phyloP scores from a whole-genome alignment of 805 yeast genomes.

The Wickerhamiella galacta region DNA sequence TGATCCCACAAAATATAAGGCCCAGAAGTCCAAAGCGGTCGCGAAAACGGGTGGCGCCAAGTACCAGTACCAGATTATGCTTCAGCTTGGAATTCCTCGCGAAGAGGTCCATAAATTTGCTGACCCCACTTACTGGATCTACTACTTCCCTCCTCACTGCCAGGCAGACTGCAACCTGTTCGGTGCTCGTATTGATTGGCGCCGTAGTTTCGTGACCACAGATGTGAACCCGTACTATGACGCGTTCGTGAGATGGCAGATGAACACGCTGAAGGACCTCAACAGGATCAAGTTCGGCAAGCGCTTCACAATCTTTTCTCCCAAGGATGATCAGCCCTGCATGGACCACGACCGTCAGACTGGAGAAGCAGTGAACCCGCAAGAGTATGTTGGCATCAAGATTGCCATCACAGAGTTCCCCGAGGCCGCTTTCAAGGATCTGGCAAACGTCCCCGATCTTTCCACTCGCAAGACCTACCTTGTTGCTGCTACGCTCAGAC shows the following conservation, averaged over 20 bases:
- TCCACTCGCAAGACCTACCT: conserved; percentile 51
- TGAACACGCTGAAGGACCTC: conserved; percentile 64
- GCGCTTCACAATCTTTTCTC: conserved; percentile 92
- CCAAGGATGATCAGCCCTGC: conserved; percentile 97
- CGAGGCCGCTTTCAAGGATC: conserved; percentile 33
- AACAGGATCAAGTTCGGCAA: conserved; percentile 96
- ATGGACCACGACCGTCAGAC: conserved; percentile 97
- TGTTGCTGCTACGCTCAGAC: conserved; percentile 94
- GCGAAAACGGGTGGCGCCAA: conserved; percentile 90
- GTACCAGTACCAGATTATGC: conserved; percentile 91
- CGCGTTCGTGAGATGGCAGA: conserved; percentile 91
- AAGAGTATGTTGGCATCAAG: conserved; percentile 89
- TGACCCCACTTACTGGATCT: conserved; percentile 81
- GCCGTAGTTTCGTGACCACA: conserved; percentile 89
- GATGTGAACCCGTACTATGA: conserved; percentile 92
- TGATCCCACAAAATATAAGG: conserved; percentile 80
- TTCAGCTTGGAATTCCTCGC: conserved; percentile 74
- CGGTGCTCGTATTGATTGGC: conserved; percentile 96
- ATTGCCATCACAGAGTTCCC: conserved; percentile 28
- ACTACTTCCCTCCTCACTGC: conserved; percentile 81
- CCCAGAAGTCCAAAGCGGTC: conserved; percentile 83
- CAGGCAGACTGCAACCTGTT: conserved; percentile 59
- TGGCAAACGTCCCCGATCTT: conserved; percentile 26
- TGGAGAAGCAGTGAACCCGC: conserved; percentile 95
- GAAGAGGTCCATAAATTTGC: conserved; percentile 80